Base-by-base conservation (phyloP, 106 monocot genomes). In the Chionographis japonica region DNA sequence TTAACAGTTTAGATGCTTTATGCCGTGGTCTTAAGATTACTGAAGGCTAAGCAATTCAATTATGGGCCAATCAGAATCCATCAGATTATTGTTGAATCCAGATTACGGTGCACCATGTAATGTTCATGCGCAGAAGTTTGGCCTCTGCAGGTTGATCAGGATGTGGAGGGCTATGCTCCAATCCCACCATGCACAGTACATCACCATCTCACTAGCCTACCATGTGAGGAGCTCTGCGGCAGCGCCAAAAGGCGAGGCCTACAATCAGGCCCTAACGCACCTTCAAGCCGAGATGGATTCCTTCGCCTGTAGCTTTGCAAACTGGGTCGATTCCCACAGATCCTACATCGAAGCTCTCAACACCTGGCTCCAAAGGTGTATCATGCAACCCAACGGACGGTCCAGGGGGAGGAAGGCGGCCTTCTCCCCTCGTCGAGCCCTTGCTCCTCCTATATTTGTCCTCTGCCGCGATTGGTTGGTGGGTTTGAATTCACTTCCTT, bases 151-250 rank as follows among this genome's bases (percentile, higher is more conserved):
- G 68, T 85, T 81, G 52, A 67, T 81, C 55, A 52, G 82, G 15
- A 85, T 89, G 89, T 89, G 89, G 85, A 89, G 68, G 68, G 73
- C 79, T 37, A 79, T 89, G 79, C 77, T 82, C 14, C 82, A 85
- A 61, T 77, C 79, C 78, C 89, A 89, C 60, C 89, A 89, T 50
- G 49, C 82, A 11, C 89, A 89, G 62, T 66, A 82, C 64, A 82
- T 89, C 35, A 79, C 79, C 16, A 82, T 89, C 58, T 79, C 89
- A 56, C 63, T 79, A 63, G 85, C 85, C 41, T 85, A 85, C 54
- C 76, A 85, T 63, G 65, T 61, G 16, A 89, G 77, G 52, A 62
- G 18, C 36, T 16, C 66, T 5, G 36, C 60, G 15, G 37, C 73
- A 51, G 46, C 14, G 17, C 68, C 43, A 15, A 62, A 50, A 8